phyloP scores from a whole-genome alignment of 495 filamentous ascomycete species.

The Hypoxylon lenormandii region DNA sequence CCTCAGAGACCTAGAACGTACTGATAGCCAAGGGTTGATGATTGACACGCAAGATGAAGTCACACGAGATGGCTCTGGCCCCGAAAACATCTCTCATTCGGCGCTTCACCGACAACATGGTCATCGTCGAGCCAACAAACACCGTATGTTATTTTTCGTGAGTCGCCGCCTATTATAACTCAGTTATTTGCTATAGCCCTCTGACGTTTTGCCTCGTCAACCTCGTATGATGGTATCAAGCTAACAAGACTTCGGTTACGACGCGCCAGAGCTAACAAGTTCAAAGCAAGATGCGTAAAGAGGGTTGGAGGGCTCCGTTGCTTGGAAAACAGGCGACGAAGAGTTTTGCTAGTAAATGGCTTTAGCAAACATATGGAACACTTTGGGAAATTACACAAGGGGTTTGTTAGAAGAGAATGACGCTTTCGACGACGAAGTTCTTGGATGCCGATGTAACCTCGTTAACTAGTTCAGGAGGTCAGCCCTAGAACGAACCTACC shows the following conservation, averaged over 20 bases:
- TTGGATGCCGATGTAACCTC: constrained; percentile 36
- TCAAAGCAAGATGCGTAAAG: background rate
- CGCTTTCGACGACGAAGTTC: constrained; percentile 14
- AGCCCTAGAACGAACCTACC: constrained; percentile 8
- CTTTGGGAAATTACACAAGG: constrained; percentile 23
- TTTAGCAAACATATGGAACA: constrained; percentile 9
- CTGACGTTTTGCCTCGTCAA: constrained; percentile 14
- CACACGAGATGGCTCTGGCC: constrained; percentile 4
- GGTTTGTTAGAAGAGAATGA: constrained; percentile 17
- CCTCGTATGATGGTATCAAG: background rate
- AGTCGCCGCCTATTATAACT: constrained; percentile 10
- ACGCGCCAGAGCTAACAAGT: background rate
- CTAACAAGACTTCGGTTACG: background rate
- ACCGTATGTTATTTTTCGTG: background rate
- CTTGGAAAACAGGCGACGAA: background rate
- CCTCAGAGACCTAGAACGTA: background rate
- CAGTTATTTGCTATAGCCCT: constrained; percentile 8
- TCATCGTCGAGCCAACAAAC: background rate
- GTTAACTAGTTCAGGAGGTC: background rate
- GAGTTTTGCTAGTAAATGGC: background rate
- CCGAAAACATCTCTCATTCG: constrained; percentile 17
- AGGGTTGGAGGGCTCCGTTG: no score
- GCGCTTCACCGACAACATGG: constrained; percentile 11
- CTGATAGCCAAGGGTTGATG: background rate
- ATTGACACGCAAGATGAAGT: constrained; percentile 17